Conservation (phyloP, 768 basidiomycete species). For the Crassisporium funariophilum region DNA sequence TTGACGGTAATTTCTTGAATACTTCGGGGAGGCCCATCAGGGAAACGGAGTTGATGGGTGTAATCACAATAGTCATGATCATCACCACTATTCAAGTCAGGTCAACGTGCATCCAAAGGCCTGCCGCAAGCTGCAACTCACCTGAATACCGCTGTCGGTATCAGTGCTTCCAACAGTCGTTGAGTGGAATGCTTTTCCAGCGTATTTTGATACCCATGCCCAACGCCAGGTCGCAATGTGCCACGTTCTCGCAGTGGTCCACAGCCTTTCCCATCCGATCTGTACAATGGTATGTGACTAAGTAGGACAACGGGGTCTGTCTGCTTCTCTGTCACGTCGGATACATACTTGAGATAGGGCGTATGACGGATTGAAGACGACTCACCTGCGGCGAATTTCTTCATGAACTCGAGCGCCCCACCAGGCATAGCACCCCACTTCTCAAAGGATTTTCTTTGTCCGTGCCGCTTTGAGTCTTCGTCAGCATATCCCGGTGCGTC, state of each 20-base stretch:
- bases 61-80: conserved; percentile 96
- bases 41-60: conserved; percentile 41
- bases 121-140: too few relatives aligned
- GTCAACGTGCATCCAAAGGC: too few relatives aligned
- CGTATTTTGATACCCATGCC: conserved; percentile 84
- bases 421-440: conserved; percentile 50
- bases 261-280: conserved; percentile 68
- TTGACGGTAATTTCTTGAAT: conserved; percentile 85
- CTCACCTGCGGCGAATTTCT: conserved; percentile 41
- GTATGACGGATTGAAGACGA: too few relatives aligned
- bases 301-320: conserved; percentile 67
- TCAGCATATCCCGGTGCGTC: conserved; percentile 77
- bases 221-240: conserved; percentile 70
- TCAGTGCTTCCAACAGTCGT: conserved; percentile 64
- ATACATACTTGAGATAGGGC: too few relatives aligned
- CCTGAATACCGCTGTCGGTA: conserved; percentile 79
- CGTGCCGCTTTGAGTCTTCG: conserved; percentile 60
- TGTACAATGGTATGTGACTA: conserved; percentile 86
- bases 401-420: conserved; percentile 59
- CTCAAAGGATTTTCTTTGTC: conserved; percentile 39
- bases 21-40: conserved; percentile 21
- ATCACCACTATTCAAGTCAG: conserved; percentile 73
- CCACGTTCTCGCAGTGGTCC: conserved; percentile 79
- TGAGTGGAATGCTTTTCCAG: conserved; percentile 66
- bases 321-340: too few relatives aligned